Evolutionary conservation across 2,329 filamentous ascomycete genomes (phyloP).

Genomic region (Apiospora kogelbergensis): DNA sequence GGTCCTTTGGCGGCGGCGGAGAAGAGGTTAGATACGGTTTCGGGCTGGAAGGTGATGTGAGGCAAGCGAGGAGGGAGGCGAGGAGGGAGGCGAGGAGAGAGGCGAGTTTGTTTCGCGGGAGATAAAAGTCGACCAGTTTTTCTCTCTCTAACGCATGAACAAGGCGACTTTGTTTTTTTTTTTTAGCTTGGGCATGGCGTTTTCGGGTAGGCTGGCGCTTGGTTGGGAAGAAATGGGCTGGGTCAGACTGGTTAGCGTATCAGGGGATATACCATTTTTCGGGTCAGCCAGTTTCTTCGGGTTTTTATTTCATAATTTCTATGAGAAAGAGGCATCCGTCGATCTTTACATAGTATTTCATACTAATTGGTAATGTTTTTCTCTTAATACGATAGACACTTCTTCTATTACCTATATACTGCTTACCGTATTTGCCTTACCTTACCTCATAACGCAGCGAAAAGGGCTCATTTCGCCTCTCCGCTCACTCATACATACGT

Average conservation of each 20-base stretch:
- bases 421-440: background rate
- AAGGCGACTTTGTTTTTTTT: background rate
- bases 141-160: no score
- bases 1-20: background rate
- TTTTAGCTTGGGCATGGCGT: background rate
- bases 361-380: background rate
- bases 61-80: slow-evolving; percentile 23
- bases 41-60: slow-evolving; percentile 31
- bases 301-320: background rate
- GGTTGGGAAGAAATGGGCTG: background rate
- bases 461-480: background rate
- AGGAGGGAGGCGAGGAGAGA: slow-evolving; percentile 23
- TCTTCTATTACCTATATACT: background rate
- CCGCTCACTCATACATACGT: background rate
- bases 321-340: no score
- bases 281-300: background rate
- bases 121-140: background rate
- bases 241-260: background rate
- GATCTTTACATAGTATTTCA: no score
- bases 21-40: slow-evolving; percentile 29
- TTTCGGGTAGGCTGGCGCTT: background rate
- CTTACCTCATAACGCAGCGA: background rate
- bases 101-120: slow-evolving; percentile 11
- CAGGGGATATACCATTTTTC: background rate
- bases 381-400: background rate